Conservation (phyloP, 352 stramenopile species). For the Globisporangium nodosum region DNA sequence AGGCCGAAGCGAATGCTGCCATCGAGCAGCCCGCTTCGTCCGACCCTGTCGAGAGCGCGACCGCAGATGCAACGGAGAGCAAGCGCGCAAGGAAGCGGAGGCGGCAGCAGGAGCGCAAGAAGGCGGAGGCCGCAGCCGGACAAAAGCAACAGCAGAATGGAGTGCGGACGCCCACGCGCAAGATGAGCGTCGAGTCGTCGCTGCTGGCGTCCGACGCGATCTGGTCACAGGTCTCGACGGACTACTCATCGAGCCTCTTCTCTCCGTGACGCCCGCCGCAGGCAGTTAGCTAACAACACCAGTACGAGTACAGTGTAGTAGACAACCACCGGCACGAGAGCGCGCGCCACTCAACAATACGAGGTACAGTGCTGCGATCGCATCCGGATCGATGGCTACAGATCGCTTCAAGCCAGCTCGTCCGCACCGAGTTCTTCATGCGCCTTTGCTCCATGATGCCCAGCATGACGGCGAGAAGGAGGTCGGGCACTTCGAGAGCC, state of each 20-base stretch:
- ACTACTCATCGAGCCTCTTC: constrained; percentile 27
- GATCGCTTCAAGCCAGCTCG: too few species aligned
- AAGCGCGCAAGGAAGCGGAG: constrained; percentile 9
- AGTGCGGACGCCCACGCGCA: constrained; percentile 15
- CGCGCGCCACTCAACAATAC: too few species aligned
- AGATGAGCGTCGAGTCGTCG: constrained; percentile 63
- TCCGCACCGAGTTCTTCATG: too few species aligned
- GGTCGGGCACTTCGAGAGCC: too few species aligned
- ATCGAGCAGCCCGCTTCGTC: background rate
- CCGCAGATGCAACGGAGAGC: background rate
- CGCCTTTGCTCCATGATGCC: too few species aligned
- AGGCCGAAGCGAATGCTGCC: background rate
- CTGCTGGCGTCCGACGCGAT: constrained; percentile 56
- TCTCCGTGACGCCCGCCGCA: background rate
- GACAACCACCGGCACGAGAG: too few species aligned
- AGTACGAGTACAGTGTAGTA: background rate
- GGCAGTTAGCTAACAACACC: too few species aligned
- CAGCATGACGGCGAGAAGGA: too few species aligned
- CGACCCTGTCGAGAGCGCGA: background rate
- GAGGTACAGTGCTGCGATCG: too few species aligned
- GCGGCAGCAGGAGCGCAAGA: constrained; percentile 11
- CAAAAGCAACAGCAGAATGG: background rate
- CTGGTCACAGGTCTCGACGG: constrained; percentile 59
- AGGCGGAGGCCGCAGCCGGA: constrained; percentile 2
- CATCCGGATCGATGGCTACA: too few species aligned